phyloP scores from a whole-genome alignment of 2,329 filamentous ascomycete species.

The Colletotrichum phormii region DNA sequence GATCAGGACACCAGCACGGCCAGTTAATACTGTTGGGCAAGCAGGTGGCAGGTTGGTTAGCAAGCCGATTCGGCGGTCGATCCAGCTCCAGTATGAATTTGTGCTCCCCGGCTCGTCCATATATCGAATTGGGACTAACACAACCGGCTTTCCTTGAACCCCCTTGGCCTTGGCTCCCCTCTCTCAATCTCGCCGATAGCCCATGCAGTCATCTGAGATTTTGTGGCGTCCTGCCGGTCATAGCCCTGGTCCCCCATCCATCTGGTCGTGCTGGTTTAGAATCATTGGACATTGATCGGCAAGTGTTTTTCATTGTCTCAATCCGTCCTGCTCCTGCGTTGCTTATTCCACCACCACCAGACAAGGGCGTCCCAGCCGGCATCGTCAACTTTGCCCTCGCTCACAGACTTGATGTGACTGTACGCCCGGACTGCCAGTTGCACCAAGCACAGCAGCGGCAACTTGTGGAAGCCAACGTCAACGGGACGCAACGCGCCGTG shows the following conservation, averaged over 20 bases:
- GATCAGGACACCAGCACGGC: neutral
- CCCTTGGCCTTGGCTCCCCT: neutral
- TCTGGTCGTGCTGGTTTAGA: conserved; percentile 7
- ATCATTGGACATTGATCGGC: conserved; percentile 19
- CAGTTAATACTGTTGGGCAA: neutral
- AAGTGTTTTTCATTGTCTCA: conserved; percentile 25
- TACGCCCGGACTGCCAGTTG: conserved; percentile 3
- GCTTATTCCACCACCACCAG: conserved; percentile 24
- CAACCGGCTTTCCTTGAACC: neutral
- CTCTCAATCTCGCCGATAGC: neutral
- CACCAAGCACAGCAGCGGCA: conserved; percentile 25
- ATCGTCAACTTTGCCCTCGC: neutral
- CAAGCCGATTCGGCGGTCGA: conserved; percentile 21
- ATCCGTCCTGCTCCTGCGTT: conserved; percentile 16
- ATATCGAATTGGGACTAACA: conserved; percentile 22
- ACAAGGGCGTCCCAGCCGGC: conserved; percentile 7
- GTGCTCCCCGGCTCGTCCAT: conserved; percentile 23
- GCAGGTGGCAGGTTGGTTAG: neutral
- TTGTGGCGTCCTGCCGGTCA: conserved; percentile 24
- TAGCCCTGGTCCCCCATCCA: conserved; percentile 17
- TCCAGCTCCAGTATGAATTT: conserved; percentile 28
- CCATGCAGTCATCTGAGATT: conserved; percentile 32
- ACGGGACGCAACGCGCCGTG: conserved; percentile 8
- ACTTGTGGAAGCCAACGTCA: conserved; percentile 26
- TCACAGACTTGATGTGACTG: neutral